A percentile compares a stretch with the other conserved stretches of the same genome.
These are phyloP conservation scores for Effrenium voratum DNA, from an alignment of 73 alveolate species.

Conservation along the genomic window DNA sequence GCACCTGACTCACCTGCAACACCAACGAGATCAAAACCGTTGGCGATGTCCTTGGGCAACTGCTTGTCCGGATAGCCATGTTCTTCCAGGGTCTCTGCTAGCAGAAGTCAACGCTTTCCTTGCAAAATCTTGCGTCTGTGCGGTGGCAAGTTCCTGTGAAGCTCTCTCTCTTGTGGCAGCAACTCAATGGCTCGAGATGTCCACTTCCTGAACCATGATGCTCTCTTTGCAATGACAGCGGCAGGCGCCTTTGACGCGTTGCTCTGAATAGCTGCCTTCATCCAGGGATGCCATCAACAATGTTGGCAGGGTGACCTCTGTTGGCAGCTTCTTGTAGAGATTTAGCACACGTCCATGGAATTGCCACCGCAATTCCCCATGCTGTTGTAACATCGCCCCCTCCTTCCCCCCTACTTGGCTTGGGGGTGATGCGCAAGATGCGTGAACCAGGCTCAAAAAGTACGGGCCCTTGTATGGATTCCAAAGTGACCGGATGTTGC, in stretches of 20 bases:
- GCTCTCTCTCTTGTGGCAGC: not conserved
- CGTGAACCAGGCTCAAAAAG: not conserved
- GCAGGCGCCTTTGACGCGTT: not conserved
- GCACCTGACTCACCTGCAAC: not conserved
- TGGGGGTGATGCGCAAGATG: not conserved
- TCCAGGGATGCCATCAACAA: not conserved
- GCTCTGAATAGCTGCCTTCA: not conserved
- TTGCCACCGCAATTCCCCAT: not conserved
- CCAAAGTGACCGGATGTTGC: not conserved
- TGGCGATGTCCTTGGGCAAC: not conserved
- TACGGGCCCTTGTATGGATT: not conserved
- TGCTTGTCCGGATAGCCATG: not conserved
- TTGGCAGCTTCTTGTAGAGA: not conserved
- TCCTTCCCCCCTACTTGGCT: not conserved
- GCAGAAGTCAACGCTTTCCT: not conserved
- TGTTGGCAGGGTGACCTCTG: conserved; percentile 16
- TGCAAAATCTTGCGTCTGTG: not conserved
- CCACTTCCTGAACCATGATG: not conserved
- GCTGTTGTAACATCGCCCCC: not conserved
- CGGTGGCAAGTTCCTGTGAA: not conserved
- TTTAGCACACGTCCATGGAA: not conserved
- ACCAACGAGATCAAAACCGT: not conserved
- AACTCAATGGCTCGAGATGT: not conserved
- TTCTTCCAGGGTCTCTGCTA: not conserved
- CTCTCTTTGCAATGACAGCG: not conserved